Evolutionary conservation across 495 filamentous ascomycete genomes (phyloP).

Genomic region (Thermochaetoides thermophila): DNA sequence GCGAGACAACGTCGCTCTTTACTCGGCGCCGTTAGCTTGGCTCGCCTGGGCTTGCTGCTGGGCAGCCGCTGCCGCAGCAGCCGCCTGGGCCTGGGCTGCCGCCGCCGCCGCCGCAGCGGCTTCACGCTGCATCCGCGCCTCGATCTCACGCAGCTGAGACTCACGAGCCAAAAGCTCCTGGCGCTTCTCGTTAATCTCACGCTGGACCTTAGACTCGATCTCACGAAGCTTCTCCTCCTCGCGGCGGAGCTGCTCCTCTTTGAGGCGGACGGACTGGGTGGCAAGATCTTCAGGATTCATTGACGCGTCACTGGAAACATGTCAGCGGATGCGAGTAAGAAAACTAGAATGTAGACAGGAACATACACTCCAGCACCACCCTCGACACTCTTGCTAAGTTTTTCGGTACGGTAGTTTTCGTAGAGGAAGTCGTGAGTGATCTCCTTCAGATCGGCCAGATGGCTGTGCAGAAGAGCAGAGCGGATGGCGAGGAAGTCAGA

Average conservation of each 20-base stretch:
- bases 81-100: conserved; percentile 14
- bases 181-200: conserved; percentile 99
- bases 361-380: conserved; percentile 77
- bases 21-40: conserved; percentile 35
- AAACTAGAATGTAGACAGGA: conserved; percentile 1
- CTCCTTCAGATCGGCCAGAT: conserved; percentile 95
- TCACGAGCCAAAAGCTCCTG: conserved; percentile 96
- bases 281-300: conserved; percentile 98
- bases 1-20: too few species aligned
- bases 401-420: conserved; percentile 99
- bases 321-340: conserved; percentile 18
- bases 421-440: conserved; percentile 99
- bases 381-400: conserved; percentile 97
- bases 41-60: conserved; percentile 15
- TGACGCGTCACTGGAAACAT: conserved; percentile 47
- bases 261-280: conserved; percentile 89
- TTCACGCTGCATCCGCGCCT: conserved; percentile 46
- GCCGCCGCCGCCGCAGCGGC: conserved; percentile 23
- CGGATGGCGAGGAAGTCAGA: conserved; percentile 96
- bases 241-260: conserved; percentile 96
- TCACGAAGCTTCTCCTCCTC: conserved; percentile 99
- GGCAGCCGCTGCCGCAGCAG: conserved; percentile 20
- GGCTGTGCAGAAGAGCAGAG: conserved; percentile 89
- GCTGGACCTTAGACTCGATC: conserved; percentile 97
- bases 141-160: conserved; percentile 92